A percentile compares a stretch with the other conserved stretches of the same genome.
phyloP scores from a whole-genome alignment of 2,329 filamentous ascomycete genomes.

The Fusarium palustre region DNA sequence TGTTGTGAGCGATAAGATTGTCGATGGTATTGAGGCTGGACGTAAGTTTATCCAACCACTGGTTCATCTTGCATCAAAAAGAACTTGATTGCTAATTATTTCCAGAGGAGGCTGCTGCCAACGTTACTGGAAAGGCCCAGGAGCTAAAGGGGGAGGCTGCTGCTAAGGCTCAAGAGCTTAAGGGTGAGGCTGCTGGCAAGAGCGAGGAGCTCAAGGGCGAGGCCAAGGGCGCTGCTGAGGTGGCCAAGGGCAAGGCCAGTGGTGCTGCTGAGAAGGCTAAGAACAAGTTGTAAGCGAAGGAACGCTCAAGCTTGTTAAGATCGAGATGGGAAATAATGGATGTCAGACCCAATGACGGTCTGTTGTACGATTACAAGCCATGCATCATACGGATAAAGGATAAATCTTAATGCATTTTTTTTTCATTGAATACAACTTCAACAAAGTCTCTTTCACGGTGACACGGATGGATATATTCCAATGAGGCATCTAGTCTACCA shows the following conservation, averaged over 20 bases:
- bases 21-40: conserved; percentile 70
- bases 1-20: conserved; percentile 69
- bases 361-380: conserved; percentile 39
- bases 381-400: conserved; percentile 36
- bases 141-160: conserved; percentile 54
- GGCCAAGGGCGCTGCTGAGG: conserved; percentile 56
- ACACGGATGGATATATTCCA: background rate
- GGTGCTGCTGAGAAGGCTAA: conserved; percentile 34
- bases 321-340: conserved; percentile 22
- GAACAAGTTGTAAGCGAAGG: conserved; percentile 35
- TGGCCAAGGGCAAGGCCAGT: conserved; percentile 52
- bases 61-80: background rate
- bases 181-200: conserved; percentile 59
- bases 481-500: background rate
- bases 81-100: background rate
- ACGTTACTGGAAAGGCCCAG: conserved; percentile 52
- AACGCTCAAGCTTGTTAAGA: background rate
- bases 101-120: conserved; percentile 54
- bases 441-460: background rate
- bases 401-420: conserved; percentile 29
- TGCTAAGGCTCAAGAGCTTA: conserved; percentile 52
- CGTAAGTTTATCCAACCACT: conserved; percentile 55
- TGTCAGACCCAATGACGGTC: conserved; percentile 10
- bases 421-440: background rate
- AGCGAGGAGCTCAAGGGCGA: conserved; percentile 56